These are phyloP conservation scores for Xylaria digitata DNA, from an alignment of 2,329 filamentous ascomycete species.

Conservation along the genomic window DNA sequence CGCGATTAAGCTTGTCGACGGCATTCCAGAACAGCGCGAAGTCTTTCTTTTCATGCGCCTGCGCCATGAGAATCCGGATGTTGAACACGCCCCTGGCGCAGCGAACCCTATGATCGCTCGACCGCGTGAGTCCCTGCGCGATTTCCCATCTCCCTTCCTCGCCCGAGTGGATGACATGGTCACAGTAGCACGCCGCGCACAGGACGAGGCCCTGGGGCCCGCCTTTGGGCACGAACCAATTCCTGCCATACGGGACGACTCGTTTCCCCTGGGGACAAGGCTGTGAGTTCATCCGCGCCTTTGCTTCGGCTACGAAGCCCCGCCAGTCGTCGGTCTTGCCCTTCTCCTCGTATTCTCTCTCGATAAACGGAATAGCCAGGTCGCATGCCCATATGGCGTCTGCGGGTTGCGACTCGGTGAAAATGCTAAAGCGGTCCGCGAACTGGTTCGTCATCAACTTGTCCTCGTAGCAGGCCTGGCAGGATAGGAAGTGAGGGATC, in stretches of 20 bases:
- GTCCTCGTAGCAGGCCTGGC: conserved; percentile 45
- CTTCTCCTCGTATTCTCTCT: conserved; percentile 47
- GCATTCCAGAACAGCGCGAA: conserved; percentile 52
- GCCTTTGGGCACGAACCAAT: conserved; percentile 24
- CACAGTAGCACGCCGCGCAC: conserved; percentile 54
- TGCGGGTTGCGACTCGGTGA: conserved; percentile 23
- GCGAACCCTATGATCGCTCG: conserved; percentile 27
- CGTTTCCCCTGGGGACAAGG: conserved; percentile 45
- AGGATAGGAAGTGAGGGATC: conserved; percentile 39
- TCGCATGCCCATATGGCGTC: conserved; percentile 49
- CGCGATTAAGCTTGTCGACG: conserved; percentile 43
- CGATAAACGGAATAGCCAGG: conserved; percentile 48
- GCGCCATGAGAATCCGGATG: conserved; percentile 48
- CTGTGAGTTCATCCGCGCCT: conserved; percentile 44
- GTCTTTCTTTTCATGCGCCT: conserved; percentile 48
- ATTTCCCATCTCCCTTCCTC: conserved; percentile 46
- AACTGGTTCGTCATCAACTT: conserved; percentile 31
- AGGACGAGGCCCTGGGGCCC: conserved; percentile 47
- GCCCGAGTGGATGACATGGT: conserved; percentile 50
- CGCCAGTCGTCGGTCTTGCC: conserved; percentile 48
- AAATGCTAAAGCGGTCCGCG: conserved; percentile 30
- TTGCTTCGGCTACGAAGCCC: conserved; percentile 50
- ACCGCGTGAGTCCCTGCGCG: conserved; percentile 35
- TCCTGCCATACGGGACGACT: not conserved
- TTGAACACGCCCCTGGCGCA: conserved; percentile 51